Evolutionary conservation across 805 yeast species (phyloP).

Genomic region (Kluyveromyces nonfermentans): DNA sequence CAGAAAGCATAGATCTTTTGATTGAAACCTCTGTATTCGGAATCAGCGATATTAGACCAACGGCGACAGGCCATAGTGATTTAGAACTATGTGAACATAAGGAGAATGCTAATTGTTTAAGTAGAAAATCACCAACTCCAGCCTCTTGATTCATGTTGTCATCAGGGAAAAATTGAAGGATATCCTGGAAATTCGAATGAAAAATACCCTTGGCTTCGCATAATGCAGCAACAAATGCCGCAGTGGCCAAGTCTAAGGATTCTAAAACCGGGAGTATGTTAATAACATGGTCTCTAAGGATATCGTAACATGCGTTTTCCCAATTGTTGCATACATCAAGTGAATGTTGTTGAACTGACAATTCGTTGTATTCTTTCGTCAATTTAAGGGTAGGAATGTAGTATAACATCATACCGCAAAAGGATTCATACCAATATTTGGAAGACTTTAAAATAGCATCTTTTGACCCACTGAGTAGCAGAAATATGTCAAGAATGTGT

Average conservation of each 20-base stretch:
- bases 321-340: constrained; percentile 36
- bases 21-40: constrained; percentile 34
- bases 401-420: constrained; percentile 45
- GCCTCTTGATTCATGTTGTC: constrained; percentile 37
- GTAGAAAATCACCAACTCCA: constrained; percentile 12
- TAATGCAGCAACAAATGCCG: constrained; percentile 52
- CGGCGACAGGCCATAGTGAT: constrained; percentile 53
- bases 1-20: constrained; percentile 35
- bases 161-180: constrained; percentile 16
- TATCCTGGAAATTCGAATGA: constrained; percentile 18
- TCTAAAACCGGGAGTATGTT: constrained; percentile 52
- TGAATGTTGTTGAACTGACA: constrained; percentile 28
- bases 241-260: constrained; percentile 50
- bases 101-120: constrained; percentile 25
- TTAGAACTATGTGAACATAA: constrained; percentile 30
- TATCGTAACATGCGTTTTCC: constrained; percentile 48
- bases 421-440: constrained; percentile 60
- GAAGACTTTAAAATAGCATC: constrained; percentile 42
- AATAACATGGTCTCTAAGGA: constrained; percentile 47
- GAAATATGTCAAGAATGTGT: constrained; percentile 25
- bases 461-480: constrained; percentile 32
- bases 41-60: constrained; percentile 49
- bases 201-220: constrained; percentile 50
- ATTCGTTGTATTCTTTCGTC: constrained; percentile 33
- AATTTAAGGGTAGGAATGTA: constrained; percentile 46